These are phyloP conservation scores for Cystobasidiaceae sp. DNA, from an alignment of 1,284 basidiomycete genomes.

Conservation along the genomic window DNA sequence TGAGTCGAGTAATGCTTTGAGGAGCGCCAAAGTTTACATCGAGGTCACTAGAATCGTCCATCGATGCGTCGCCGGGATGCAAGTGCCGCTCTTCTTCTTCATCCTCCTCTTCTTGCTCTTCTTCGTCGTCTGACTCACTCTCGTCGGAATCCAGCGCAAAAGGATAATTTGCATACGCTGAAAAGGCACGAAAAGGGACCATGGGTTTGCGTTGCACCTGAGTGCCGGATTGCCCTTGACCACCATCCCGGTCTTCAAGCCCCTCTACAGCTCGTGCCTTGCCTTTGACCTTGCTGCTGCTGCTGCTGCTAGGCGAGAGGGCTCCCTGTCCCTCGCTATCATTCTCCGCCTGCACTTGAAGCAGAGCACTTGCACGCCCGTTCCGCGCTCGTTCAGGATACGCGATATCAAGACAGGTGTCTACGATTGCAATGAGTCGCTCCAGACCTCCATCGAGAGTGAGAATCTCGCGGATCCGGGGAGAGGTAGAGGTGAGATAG, in stretches of 20 bases:
- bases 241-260: too few species aligned
- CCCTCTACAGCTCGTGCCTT: too few species aligned
- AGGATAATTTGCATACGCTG: constrained; percentile 33
- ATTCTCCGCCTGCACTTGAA: too few species aligned
- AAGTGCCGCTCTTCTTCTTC: neutral
- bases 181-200: constrained; percentile 41
- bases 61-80: neutral
- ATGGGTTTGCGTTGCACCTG: too few species aligned
- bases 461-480: constrained; percentile 95
- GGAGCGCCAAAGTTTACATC: too few species aligned
- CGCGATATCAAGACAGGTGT: constrained; percentile 34
- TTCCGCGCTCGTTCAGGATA: constrained; percentile 10
- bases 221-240: too few species aligned
- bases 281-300: too few species aligned
- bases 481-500: constrained; percentile 94
- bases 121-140: neutral
- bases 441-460: constrained; percentile 96
- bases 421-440: constrained; percentile 76
- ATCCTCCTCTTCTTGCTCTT: neutral
- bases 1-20: neutral
- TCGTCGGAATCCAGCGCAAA: neutral
- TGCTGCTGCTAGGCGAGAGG: too few species aligned
- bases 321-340: too few species aligned
- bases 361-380: neutral
- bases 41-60: neutral